Evolutionary conservation across 2,329 filamentous ascomycete species (phyloP).

Genomic region (Colletotrichum cereale): DNA sequence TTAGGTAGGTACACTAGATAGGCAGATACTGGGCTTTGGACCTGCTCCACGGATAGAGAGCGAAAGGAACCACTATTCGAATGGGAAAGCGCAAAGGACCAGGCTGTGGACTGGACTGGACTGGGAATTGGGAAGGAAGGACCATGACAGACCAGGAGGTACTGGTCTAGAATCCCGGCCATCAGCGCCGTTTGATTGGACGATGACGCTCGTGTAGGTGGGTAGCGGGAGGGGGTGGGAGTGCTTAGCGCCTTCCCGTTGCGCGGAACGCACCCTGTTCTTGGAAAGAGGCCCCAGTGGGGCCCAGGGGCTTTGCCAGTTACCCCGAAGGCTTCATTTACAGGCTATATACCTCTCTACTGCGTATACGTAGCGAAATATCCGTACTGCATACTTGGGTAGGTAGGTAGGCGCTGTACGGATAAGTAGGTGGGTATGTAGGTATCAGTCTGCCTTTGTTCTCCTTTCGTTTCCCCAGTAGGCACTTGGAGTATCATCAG

Average conservation of each 20-base stretch:
- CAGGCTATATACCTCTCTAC: not conserved
- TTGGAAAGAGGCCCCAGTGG: slow-evolving; percentile 27
- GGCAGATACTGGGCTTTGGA: not conserved
- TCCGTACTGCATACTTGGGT: no score
- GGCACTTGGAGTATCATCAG: not conserved
- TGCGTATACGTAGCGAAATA: no score
- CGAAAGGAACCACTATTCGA: not conserved
- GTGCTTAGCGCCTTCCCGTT: slow-evolving; percentile 34
- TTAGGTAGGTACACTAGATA: not conserved
- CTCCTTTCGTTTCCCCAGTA: not conserved
- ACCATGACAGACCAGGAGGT: slow-evolving; percentile 26
- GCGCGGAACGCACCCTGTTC: slow-evolving; percentile 34
- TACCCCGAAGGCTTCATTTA: slow-evolving; percentile 4
- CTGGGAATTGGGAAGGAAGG: slow-evolving; percentile 22
- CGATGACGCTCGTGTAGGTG: not conserved
- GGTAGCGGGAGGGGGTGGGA: not conserved
- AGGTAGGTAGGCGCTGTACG: no score
- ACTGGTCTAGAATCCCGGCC: slow-evolving; percentile 31
- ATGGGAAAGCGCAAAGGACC: slow-evolving; percentile 25
- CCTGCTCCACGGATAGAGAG: not conserved
- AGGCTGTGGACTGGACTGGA: slow-evolving; percentile 24
- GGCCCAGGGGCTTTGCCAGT: slow-evolving; percentile 32
- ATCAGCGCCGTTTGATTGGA: slow-evolving; percentile 12
- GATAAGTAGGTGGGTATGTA: not conserved
- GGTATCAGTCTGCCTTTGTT: not conserved